Conservation (phyloP, 768 basidiomycete genomes). For the Pleurotus salmoneostramineus region DNA sequence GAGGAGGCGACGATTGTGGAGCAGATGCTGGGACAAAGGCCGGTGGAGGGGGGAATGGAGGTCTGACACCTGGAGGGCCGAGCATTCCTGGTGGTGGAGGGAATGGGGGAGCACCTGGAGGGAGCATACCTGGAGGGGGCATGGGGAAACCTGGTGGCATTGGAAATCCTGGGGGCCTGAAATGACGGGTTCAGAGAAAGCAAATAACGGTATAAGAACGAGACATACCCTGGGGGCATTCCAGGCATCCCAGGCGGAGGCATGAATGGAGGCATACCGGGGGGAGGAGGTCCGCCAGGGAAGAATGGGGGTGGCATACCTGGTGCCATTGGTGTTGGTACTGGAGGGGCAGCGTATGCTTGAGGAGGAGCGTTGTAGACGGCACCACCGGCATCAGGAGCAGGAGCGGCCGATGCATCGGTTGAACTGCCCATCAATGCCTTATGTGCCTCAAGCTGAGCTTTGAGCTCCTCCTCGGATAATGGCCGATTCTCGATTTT, state of each 20-base stretch:
- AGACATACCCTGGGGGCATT: constrained; percentile 49
- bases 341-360: constrained; percentile 54
- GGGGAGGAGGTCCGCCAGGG: constrained; percentile 37
- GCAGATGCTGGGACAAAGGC: constrained; percentile 14
- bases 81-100: constrained; percentile 16
- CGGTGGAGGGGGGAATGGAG: constrained; percentile 17
- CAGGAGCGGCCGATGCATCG: constrained; percentile 28
- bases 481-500: constrained; percentile 76
- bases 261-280: constrained; percentile 33
- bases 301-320: constrained; percentile 30
- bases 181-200: constrained; percentile 9
- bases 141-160: constrained; percentile 43
- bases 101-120: constrained; percentile 26
- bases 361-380: constrained; percentile 78
- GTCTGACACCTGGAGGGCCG: constrained; percentile 12
- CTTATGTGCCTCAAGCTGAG: constrained; percentile 86
- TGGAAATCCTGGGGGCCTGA: constrained; percentile 47
- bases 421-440: constrained; percentile 75
- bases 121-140: constrained; percentile 30
- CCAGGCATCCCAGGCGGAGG: constrained; percentile 41
- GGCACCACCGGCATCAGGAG: constrained; percentile 39
- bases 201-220: constrained; percentile 9
- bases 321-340: constrained; percentile 22
- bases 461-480: constrained; percentile 78
- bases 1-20: constrained; percentile 4